Evolutionary conservation across 305 asterid species (phyloP), one percentile per base, ranked within the genome.

Genomic region (Solanum hybrid): DNA sequence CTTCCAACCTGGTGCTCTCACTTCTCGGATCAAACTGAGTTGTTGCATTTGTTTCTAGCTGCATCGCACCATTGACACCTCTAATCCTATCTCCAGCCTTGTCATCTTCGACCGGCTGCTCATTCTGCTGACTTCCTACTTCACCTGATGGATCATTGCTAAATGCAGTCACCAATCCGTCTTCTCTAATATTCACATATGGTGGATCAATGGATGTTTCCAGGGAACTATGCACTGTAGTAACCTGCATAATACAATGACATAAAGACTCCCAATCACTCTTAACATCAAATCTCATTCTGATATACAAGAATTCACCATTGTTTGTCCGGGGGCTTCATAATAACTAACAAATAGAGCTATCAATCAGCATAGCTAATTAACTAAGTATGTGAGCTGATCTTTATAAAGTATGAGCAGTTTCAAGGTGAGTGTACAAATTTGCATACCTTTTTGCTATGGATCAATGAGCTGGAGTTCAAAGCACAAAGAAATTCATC

Each of bases 121-220:
- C 92, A 77, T 60, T 91, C 35, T 88, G 90, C 73, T 13, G 85
- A 78, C 38, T 87, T 85, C 40, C 92, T 78, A 66, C 89, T 79
- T 90, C 93, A 87, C 89, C 78, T 56, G 73, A 84, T 51, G 91
- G 89, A 31, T 91, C 95, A 85, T 91, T 86, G 77, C 91, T 88
- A 27, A 94, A 90, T 31, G 96, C 97, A 79, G 94, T 87, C 69
- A 96, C 89, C 92, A 91, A 90, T 86, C 98, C 98, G 32, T 94
- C 96, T 91, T 92, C 95, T 17, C 40, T 42, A 31, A 94, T 77
- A 36, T 90, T 95, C 90, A 95, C 93, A 34, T 92, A 95, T 9
- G 98, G 99, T 69, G 95, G 94, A 93, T 97, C 98, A 36, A 95
- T 97, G 78, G 96, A 91, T 82, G 98, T 91, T 88, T 93, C 95